Evolutionary conservation across 2,329 filamentous ascomycete species (phyloP), one percentile per base, ranked within the genome.

Genomic region (Helicocarpus griseus): DNA sequence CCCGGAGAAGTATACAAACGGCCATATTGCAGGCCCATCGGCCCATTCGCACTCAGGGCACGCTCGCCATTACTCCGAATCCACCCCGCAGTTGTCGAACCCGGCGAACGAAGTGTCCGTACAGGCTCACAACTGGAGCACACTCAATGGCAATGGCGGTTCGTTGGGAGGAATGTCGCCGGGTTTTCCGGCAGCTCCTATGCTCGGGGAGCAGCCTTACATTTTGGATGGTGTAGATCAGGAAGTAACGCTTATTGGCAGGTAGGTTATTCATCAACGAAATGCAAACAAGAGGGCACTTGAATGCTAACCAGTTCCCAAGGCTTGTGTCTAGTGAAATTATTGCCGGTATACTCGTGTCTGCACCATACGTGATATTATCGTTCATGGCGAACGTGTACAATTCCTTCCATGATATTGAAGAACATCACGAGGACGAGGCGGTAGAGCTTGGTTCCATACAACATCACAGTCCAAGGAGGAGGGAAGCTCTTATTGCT

Each of bases 401-500:
- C n/a, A 9, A 3, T 13, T 29, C 38, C 5, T 14, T 5, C 24
- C 35, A 35, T 17, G 35, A 22, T 13, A 9, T 13, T 11, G n/a
- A 24, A 40, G 24, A 19, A 5, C 21, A 24, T 13, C 6, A 17
- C 22, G n/a, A 29, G 14, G 24, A 49, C 17, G 47, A 49, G 11
- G 19, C 47, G 9, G 47, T 40, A 36, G 47, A 41, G 24, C n/a
- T 19, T 29, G 28, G 24, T 14, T 8, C 9, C 24, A 19, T 31
- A 14, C n/a, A 3, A 9, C 24, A 39, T 29, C 35, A 21, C 19
- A 13, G 22, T 14, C 47, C 47, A 39, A 48, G 19, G 28, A 40
- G 22, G 17, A 33, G 38, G 21, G 36, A 19, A 17, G 33, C 44
- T 11, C 22, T 50, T 17, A 8, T 2, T 8, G 22, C 64, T 1